These are phyloP conservation scores for Iberis pinnata DNA, from an alignment of 345 rosid genomes.

Conservation along the genomic window DNA sequence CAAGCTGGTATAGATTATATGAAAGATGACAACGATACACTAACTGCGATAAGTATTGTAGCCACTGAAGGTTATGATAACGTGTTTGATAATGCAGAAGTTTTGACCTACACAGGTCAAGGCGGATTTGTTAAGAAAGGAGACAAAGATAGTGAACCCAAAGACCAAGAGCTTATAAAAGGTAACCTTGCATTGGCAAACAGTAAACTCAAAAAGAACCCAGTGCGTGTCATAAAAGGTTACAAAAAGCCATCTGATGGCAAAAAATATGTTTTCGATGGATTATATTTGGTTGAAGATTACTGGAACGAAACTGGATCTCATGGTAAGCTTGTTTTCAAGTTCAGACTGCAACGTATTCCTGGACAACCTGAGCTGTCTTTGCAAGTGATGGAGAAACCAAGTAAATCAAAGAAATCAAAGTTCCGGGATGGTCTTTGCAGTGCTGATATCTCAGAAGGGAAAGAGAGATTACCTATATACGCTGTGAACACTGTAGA, in stretches of 20 bases:
- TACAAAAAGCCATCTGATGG: constrained; percentile 36
- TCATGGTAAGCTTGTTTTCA: constrained; percentile 67
- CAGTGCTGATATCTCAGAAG: constrained; percentile 57
- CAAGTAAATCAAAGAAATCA: constrained; percentile 35
- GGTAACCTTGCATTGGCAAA: constrained; percentile 77
- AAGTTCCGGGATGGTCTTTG: constrained; percentile 57
- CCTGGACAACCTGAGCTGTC: constrained; percentile 80
- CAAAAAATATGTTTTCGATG: constrained; percentile 58
- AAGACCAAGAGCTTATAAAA: constrained; percentile 71
- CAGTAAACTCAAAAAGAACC: constrained; percentile 42
- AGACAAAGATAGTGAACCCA: constrained; percentile 28
- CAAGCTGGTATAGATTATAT: constrained; percentile 80
- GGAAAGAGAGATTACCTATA: constrained; percentile 45
- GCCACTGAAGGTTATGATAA: constrained; percentile 80
- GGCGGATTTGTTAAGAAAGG: constrained; percentile 57
- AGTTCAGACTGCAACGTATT: constrained; percentile 54
- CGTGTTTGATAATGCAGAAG: constrained; percentile 55
- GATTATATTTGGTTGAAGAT: constrained; percentile 59
- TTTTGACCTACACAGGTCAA: constrained; percentile 65
- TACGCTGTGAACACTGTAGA: constrained; percentile 66
- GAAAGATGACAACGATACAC: constrained; percentile 30
- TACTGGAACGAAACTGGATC: constrained; percentile 55
- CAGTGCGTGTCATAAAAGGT: constrained; percentile 84
- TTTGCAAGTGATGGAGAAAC: constrained; percentile 65
- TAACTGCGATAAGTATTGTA: constrained; percentile 62